phyloP scores from a whole-genome alignment of 192 early-diverging fungal genomes.

The Backusella macrospora region DNA sequence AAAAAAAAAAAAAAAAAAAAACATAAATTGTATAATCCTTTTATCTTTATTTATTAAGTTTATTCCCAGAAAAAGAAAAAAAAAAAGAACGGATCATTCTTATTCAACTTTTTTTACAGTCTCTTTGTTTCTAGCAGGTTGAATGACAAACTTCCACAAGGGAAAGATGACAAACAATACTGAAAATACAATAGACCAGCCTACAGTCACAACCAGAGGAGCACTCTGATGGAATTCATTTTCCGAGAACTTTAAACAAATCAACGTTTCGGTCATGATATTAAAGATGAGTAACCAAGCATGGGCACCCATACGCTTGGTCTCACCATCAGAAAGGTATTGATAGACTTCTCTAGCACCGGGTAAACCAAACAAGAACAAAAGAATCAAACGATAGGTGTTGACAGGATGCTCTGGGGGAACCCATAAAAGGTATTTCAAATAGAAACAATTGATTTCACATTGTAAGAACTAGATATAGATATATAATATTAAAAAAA shows the following conservation, averaged over 20 bases:
- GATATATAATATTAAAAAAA: too few relatives aligned
- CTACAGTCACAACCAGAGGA: slow-evolving; percentile 67
- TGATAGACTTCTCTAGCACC: slow-evolving; percentile 90
- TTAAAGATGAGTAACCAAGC: slow-evolving; percentile 89
- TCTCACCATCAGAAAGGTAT: slow-evolving; percentile 77
- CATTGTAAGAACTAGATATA: slow-evolving; percentile 64
- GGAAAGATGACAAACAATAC: slow-evolving; percentile 68
- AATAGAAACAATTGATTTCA: slow-evolving; percentile 94
- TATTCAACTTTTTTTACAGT: slow-evolving; percentile 17
- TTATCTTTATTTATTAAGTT: neutral
- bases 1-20: too few relatives aligned
- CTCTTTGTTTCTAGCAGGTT: neutral
- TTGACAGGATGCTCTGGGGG: slow-evolving; percentile 87
- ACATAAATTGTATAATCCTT: neutral
- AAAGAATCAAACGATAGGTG: slow-evolving; percentile 70
- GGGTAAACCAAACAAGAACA: slow-evolving; percentile 88
- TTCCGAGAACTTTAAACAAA: slow-evolving; percentile 85
- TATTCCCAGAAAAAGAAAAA: too few relatives aligned
- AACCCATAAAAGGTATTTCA: slow-evolving; percentile 93
- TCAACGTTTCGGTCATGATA: slow-evolving; percentile 89
- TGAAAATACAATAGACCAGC: slow-evolving; percentile 71
- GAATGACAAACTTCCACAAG: slow-evolving; percentile 68
- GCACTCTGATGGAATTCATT: slow-evolving; percentile 85
- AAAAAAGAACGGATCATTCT: neutral
- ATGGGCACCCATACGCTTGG: slow-evolving; percentile 91